phyloP scores from a whole-genome alignment of 2,329 filamentous ascomycete species.

The Zalaria sp. region DNA sequence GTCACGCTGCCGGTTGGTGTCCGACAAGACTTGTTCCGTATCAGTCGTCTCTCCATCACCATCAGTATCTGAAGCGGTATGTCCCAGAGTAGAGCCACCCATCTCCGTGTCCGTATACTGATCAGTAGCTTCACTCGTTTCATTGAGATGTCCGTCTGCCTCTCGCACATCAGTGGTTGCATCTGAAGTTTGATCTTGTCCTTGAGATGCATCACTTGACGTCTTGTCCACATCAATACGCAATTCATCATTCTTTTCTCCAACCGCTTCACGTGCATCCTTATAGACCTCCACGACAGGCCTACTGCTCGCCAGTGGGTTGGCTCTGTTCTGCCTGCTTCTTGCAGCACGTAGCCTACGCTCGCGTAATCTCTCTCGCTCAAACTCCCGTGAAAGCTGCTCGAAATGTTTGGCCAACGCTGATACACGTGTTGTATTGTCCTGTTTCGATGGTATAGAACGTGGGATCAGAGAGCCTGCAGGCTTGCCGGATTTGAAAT shows the following conservation, averaged over 20 bases:
- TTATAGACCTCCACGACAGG: conserved; percentile 93
- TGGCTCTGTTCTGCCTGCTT: conserved; percentile 62
- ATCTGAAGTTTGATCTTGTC: not conserved
- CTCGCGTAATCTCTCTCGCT: conserved; percentile 82
- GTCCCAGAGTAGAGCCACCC: conserved; percentile 13
- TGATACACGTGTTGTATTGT: conserved; percentile 56
- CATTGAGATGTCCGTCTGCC: conserved; percentile 44
- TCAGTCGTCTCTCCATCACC: conserved; percentile 45
- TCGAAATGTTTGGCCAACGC: conserved; percentile 94
- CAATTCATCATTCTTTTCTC: conserved; percentile 9
- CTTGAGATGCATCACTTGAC: not conserved
- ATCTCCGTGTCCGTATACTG: conserved; percentile 16
- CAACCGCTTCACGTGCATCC: conserved; percentile 80
- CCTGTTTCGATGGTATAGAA: conserved; percentile 57
- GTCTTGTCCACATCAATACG: not conserved
- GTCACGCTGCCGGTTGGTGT: conserved; percentile 50
- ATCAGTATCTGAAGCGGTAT: conserved; percentile 34
- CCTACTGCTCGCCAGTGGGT: conserved; percentile 83
- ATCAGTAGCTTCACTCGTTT: conserved; percentile 5
- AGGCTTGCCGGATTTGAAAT: conserved; percentile 44
- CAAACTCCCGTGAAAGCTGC: conserved; percentile 89
- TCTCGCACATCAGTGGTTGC: conserved; percentile 56
- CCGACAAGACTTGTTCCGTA: conserved; percentile 49
- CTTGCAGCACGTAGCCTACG: conserved; percentile 67
- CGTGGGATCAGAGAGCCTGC: conserved; percentile 69